These are phyloP conservation scores for Clonostachys rosea DNA, from an alignment of 2,329 filamentous ascomycete genomes.

Conservation along the genomic window DNA sequence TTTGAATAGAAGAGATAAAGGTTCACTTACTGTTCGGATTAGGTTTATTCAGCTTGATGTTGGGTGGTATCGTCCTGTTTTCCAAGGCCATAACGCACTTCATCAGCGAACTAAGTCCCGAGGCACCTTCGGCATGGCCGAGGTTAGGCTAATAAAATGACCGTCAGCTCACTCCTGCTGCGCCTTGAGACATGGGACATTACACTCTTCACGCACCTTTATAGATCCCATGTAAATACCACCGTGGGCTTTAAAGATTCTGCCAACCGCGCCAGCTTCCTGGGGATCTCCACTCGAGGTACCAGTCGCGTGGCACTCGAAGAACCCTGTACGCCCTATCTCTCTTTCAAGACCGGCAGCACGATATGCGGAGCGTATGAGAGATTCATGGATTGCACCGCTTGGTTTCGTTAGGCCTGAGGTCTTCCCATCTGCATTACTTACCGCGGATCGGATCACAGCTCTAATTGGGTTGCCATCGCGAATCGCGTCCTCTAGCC, in stretches of 20 bases:
- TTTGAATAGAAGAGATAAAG: too few relatives aligned
- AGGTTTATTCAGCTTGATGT: constrained; percentile 29
- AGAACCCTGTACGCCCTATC: too few relatives aligned
- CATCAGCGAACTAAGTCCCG: constrained; percentile 33
- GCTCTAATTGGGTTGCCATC: constrained; percentile 32
- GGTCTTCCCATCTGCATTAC: constrained; percentile 31
- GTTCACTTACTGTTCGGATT: constrained; percentile 18
- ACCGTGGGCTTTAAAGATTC: constrained; percentile 14
- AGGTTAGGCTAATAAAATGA: constrained; percentile 18
- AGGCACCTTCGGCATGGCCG: constrained; percentile 34
- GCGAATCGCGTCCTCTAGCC: constrained; percentile 32
- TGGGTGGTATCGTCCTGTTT: constrained; percentile 31
- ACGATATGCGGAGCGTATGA: constrained; percentile 33
- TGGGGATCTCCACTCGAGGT: constrained; percentile 35
- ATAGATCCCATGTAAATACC: too few relatives aligned
- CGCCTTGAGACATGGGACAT: too few relatives aligned
- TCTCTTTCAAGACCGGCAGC: constrained; percentile 20
- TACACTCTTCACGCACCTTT: too few relatives aligned
- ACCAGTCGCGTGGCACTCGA: constrained; percentile 35
- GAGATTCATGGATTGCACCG: constrained; percentile 20
- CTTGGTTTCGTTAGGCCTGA: constrained; percentile 34
- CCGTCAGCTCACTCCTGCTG: too few relatives aligned
- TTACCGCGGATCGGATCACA: constrained; percentile 21
- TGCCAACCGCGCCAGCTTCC: constrained; percentile 28
- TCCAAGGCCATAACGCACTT: constrained; percentile 33